A percentile compares a stretch with the other conserved stretches of the same genome.
phyloP scores from a whole-genome alignment of 345 rosid genomes.

The Camelina sativa region DNA sequence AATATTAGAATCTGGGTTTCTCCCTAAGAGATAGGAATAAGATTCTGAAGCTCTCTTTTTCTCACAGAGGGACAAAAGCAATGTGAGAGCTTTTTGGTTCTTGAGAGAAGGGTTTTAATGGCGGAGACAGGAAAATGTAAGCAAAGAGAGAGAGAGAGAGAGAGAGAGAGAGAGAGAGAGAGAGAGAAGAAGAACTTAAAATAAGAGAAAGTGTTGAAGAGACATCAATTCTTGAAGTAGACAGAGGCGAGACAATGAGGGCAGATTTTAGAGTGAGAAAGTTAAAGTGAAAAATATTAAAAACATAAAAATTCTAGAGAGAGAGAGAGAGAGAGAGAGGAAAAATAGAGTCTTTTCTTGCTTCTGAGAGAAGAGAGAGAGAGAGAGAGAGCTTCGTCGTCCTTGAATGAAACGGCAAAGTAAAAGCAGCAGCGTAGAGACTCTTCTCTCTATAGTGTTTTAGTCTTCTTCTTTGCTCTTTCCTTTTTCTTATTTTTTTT shows the following conservation, averaged over 20 bases:
- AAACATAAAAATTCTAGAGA: slow-evolving; percentile 14
- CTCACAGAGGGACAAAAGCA: slow-evolving; percentile 19
- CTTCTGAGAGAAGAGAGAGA: neutral
- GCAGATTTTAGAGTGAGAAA: slow-evolving; percentile 39
- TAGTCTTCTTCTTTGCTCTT: slow-evolving; percentile 33
- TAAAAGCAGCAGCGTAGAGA: slow-evolving; percentile 28
- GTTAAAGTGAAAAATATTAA: slow-evolving; percentile 26
- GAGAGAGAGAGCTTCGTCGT: slow-evolving; percentile 53
- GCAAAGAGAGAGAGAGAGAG: slow-evolving; percentile 37
- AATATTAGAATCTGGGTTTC: slow-evolving; percentile 10
- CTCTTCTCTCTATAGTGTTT: neutral
- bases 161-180: neutral
- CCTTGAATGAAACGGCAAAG: slow-evolving; percentile 69
- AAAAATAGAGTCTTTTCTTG: neutral
- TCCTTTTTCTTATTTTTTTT: neutral
- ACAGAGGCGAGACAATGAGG: slow-evolving; percentile 67
- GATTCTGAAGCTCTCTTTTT: slow-evolving; percentile 10
- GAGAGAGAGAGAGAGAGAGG: neutral
- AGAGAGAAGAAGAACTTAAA: slow-evolving; percentile 44
- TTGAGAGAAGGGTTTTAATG: slow-evolving; percentile 44
- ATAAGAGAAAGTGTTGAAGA: slow-evolving; percentile 70
- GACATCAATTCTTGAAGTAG: slow-evolving; percentile 71
- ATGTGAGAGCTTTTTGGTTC: slow-evolving; percentile 38
- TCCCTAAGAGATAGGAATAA: slow-evolving; percentile 14
- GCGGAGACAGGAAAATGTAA: slow-evolving; percentile 6